Conservation (phyloP, 768 basidiomycete genomes). For the Melanogaster broomeanus region DNA sequence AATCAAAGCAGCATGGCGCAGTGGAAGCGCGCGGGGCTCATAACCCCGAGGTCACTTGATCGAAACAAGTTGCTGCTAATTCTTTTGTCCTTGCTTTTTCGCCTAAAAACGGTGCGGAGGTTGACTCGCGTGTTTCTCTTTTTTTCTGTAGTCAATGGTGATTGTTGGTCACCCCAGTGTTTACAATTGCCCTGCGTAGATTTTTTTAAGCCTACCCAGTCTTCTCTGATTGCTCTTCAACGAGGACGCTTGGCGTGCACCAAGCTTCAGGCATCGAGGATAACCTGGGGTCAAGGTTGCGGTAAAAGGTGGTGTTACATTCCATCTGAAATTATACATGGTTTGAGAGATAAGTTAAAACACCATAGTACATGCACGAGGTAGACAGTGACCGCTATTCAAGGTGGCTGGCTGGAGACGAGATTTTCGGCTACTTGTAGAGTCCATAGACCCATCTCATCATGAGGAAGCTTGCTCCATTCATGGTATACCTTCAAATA, state of each 20-base stretch:
- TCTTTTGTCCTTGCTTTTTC: too few relatives aligned
- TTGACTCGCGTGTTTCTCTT: too few relatives aligned
- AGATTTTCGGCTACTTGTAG: slow-evolving; percentile 40
- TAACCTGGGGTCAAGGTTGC: too few relatives aligned
- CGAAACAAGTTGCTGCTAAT: slow-evolving; percentile 46
- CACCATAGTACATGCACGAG: not conserved
- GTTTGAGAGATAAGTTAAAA: not conserved
- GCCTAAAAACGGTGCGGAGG: too few relatives aligned
- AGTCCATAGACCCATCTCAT: slow-evolving; percentile 60
- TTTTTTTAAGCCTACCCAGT: too few relatives aligned
- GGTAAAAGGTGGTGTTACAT: not conserved
- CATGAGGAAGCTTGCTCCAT: slow-evolving; percentile 58
- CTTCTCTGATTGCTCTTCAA: too few relatives aligned
- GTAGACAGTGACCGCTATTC: not conserved
- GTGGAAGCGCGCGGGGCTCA: slow-evolving; percentile 51
- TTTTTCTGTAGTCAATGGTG: too few relatives aligned
- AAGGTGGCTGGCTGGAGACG: slow-evolving; percentile 29
- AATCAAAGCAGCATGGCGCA: slow-evolving; percentile 45
- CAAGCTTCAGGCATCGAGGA: too few relatives aligned
- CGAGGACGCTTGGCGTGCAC: too few relatives aligned
- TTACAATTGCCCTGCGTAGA: too few relatives aligned
- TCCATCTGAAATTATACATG: not conserved
- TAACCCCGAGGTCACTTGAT: slow-evolving; percentile 52
- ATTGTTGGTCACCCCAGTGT: too few relatives aligned
- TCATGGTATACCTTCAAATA: slow-evolving; percentile 43